phyloP scores from a whole-genome alignment of 495 filamentous ascomycete genomes.

The Hypoxylon trugodes region DNA sequence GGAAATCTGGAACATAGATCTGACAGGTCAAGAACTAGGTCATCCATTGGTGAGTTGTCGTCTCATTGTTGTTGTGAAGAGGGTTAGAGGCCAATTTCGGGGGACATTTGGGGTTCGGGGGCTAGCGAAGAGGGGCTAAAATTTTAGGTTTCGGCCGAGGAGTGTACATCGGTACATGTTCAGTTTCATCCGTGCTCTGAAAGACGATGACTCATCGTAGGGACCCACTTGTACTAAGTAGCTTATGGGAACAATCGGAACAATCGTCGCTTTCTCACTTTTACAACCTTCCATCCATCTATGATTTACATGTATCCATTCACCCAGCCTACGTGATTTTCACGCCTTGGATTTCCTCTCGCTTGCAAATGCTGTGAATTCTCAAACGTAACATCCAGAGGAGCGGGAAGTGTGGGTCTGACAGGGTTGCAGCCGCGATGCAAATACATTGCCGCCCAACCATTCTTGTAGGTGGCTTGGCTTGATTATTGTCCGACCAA shows the following conservation, averaged over 20 bases:
- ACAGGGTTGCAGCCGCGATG: conserved; percentile 43
- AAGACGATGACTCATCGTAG: not conserved
- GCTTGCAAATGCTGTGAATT: conserved; percentile 11
- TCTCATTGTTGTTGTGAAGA: conserved; percentile 26
- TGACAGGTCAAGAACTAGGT: conserved; percentile 13
- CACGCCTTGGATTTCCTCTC: too few species aligned
- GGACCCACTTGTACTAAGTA: too few species aligned
- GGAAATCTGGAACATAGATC: conserved; percentile 7
- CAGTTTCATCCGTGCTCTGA: too few species aligned
- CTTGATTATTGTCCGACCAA: conserved; percentile 13
- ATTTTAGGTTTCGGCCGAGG: not conserved
- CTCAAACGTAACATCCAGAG: conserved; percentile 14
- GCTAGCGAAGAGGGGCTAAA: not conserved
- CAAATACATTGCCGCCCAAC: conserved; percentile 40
- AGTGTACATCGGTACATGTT: too few species aligned
- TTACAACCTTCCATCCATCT: too few species aligned
- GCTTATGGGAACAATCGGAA: too few species aligned
- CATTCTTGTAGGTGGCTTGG: conserved; percentile 23
- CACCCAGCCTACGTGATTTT: too few species aligned
- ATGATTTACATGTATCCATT: too few species aligned
- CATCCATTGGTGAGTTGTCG: conserved; percentile 1
- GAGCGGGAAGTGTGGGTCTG: conserved; percentile 29
- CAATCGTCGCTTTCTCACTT: too few species aligned
- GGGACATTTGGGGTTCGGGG: not conserved
- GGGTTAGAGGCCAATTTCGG: conserved; percentile 1